A percentile compares a stretch with the other conserved stretches of the same genome.
Conservation (phyloP, 345 rosid species). For the Ricinus communis region DNA sequence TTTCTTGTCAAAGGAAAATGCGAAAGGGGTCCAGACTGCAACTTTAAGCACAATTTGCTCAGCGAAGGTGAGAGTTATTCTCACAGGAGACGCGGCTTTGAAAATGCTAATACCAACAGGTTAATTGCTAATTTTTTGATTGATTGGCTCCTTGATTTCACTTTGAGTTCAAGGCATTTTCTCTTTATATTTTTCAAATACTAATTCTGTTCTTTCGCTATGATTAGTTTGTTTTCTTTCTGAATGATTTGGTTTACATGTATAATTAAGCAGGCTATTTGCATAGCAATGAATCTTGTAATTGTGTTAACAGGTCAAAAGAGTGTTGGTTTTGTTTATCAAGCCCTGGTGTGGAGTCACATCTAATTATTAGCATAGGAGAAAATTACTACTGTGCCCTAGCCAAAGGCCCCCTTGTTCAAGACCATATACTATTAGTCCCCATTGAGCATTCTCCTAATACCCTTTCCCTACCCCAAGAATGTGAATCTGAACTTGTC, state of each 20-base stretch:
- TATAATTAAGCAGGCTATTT: neutral
- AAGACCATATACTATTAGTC: conserved; percentile 67
- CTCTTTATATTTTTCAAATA: neutral
- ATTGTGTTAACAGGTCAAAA: conserved; percentile 53
- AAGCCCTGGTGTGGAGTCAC: conserved; percentile 73
- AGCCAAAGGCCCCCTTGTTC: conserved; percentile 80
- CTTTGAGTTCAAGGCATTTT: conserved; percentile 2
- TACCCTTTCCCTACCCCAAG: conserved; percentile 54
- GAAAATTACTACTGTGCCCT: conserved; percentile 81
- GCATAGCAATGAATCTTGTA: conserved; percentile 28
- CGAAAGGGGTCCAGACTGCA: conserved; percentile 92
- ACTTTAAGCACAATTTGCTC: conserved; percentile 75
- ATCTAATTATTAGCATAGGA: conserved; percentile 68
- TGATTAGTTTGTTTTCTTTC: conserved; percentile 5
- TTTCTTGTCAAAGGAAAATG: conserved; percentile 88
- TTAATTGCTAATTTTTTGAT: conserved; percentile 23
- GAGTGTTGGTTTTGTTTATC: conserved; percentile 95
- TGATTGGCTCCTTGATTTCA: conserved; percentile 18
- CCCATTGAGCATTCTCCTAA: conserved; percentile 74
- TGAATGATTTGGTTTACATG: neutral
- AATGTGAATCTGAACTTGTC: conserved; percentile 62
- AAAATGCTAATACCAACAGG: conserved; percentile 53
- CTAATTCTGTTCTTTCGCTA: neutral
- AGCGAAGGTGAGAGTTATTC: conserved; percentile 46
- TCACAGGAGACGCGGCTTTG: conserved; percentile 48